Conservation (phyloP, 1,139 yeast species). For the Ogataea hybrid region DNA sequence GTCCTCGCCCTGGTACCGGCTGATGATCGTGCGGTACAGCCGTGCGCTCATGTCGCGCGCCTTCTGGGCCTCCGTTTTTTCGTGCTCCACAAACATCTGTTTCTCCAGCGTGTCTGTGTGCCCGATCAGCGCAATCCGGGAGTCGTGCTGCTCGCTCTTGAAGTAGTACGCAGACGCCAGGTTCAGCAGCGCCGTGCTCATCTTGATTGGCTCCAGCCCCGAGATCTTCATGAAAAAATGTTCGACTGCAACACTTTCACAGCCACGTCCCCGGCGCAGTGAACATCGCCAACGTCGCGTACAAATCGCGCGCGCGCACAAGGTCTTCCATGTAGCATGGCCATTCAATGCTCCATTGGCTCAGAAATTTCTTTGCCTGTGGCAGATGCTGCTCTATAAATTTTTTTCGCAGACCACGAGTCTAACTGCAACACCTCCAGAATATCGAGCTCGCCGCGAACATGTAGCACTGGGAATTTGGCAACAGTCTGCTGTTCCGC, state of each 20-base stretch:
- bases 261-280: constrained; percentile 15
- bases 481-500: constrained; percentile 23
- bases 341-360: constrained; percentile 28
- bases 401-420: constrained; percentile 8
- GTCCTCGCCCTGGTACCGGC: constrained; percentile 13
- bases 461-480: constrained; percentile 19
- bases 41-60: constrained; percentile 19
- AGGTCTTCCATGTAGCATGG: constrained; percentile 28
- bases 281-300: constrained; percentile 28
- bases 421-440: constrained; percentile 23
- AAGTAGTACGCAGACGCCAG: constrained; percentile 28
- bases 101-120: constrained; percentile 5
- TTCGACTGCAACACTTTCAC: constrained; percentile 21
- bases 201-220: constrained; percentile 17
- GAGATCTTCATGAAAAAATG: constrained; percentile 22
- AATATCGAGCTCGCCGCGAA: constrained; percentile 12
- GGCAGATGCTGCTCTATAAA: constrained; percentile 19
- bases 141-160: constrained; percentile 22
- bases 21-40: constrained; percentile 22
- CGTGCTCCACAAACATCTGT: constrained; percentile 13
- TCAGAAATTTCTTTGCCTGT: constrained; percentile 20
- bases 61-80: constrained; percentile 8
- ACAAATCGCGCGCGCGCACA: constrained; percentile 27
- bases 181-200: constrained; percentile 26
- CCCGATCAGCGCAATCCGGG: constrained; percentile 8